Base-by-base conservation (phyloP, 768 basidiomycete genomes). In the Lactarius vividus region DNA sequence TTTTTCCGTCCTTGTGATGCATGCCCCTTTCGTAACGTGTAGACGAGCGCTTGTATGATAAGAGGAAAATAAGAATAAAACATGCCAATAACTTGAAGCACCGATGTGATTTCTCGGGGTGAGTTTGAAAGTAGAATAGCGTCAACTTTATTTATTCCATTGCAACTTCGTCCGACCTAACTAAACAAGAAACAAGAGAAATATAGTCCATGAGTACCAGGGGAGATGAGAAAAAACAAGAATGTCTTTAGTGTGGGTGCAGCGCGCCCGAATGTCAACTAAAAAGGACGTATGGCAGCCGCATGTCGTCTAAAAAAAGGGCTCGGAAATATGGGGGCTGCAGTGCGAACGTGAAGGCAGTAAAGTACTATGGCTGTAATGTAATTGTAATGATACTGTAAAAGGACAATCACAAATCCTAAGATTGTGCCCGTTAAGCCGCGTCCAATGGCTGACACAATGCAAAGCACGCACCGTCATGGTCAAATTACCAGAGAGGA, bases 401-500 rank as follows among this genome's bases (percentile, higher is more conserved):
- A 28, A 16, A 29, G n/a, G 13, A 2, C 10, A 23, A 63, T 67
- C 28, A 67, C 52, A 67, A 42, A 26, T 67, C 66, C 66, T 67
- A 54, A 37, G 35, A 54, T 1, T n/a, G 39, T 15, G 11, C 10
- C 28, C 35, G n/a, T 61, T 52, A 29, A 42, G 42, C 39, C 23
- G 1, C 10, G 35, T 20, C 31, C 28, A 4, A n/a, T 40, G 6
- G 9, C n/a, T 10, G 29, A 26, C 11, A 5, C 11, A 60, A 56
- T 33, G 53, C 10, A 66, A 42, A 9, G 35, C 46, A 72, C 74
- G 57, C 57, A 75, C 87, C 73, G 88, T 93, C 86, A 93, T 90
- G 74, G 85, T 88, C 75, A 94, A 78, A 78, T 91, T 93, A 68
- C 93, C 92, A 53, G 92, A 92, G 57, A 95, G 81, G 69, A 94